These are phyloP conservation scores for Fusarium armeniacum DNA, from an alignment of 2,329 filamentous ascomycete genomes.

Conservation along the genomic window DNA sequence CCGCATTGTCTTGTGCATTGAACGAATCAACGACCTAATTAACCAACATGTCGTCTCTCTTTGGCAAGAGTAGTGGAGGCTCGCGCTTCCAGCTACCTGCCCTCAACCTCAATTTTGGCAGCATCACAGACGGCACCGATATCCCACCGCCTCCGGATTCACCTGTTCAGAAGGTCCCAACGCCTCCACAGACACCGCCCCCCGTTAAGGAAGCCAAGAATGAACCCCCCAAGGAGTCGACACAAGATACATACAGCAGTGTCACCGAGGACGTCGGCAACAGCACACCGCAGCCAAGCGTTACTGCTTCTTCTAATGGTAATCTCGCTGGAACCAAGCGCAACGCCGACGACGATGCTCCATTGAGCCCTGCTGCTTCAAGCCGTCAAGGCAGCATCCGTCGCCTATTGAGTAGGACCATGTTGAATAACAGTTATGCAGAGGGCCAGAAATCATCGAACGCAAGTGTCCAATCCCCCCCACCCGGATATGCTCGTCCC, in stretches of 20 bases:
- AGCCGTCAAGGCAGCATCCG: constrained; percentile 69
- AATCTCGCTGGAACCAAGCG: constrained; percentile 63
- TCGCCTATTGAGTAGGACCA: constrained; percentile 68
- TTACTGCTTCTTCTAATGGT: constrained; percentile 57
- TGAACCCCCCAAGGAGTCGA: constrained; percentile 30
- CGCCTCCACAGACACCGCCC: constrained; percentile 58
- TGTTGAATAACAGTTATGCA: constrained; percentile 67
- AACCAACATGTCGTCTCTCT: constrained; percentile 53
- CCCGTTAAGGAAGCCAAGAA: constrained; percentile 46
- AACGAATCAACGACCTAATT: constrained; percentile 27
- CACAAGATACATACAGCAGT: constrained; percentile 29
- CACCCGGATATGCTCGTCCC: constrained; percentile 56
- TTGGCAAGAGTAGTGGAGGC: constrained; percentile 49
- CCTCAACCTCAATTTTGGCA: constrained; percentile 70
- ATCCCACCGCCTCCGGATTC: constrained; percentile 72
- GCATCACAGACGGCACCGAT: constrained; percentile 71
- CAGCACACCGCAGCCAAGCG: constrained; percentile 43
- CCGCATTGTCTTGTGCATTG: constrained; percentile 30
- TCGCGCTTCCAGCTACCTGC: constrained; percentile 69
- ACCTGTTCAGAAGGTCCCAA: constrained; percentile 64
- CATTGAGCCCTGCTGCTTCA: constrained; percentile 66
- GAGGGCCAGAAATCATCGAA: constrained; percentile 62
- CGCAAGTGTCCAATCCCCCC: constrained; percentile 53
- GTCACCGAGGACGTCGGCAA: constrained; percentile 40
- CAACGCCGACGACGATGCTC: constrained; percentile 65